These are phyloP conservation scores for Neckera pumila DNA, from an alignment of 225 moss, liverwort and hornwort genomes.

Conservation along the genomic window DNA sequence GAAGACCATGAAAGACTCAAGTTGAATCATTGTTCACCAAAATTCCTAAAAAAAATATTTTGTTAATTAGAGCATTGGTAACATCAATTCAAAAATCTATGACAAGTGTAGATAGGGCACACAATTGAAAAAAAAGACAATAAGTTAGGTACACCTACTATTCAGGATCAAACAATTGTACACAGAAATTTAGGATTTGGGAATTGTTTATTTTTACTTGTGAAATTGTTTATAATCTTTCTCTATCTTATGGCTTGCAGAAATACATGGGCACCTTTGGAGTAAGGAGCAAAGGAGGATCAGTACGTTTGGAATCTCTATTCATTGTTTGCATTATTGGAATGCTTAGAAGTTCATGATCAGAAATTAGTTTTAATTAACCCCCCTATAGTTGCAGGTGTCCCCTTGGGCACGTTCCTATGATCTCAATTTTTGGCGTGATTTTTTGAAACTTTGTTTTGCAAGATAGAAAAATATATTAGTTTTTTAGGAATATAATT, in stretches of 20 bases:
- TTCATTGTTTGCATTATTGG: not conserved
- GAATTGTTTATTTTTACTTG: not conserved
- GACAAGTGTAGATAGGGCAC: not conserved
- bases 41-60: not conserved
- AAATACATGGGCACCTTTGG: constrained; percentile 1
- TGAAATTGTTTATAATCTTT: not conserved
- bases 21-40: not conserved
- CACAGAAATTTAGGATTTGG: not conserved
- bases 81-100: not conserved
- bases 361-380: not conserved
- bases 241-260: not conserved
- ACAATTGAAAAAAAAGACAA: not conserved
- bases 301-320: not conserved
- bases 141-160: no score
- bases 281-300: not conserved
- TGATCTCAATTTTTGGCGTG: not conserved
- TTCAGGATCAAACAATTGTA: not conserved
- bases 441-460: not conserved
- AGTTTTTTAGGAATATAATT: accelerated
- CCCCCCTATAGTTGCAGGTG: accelerated
- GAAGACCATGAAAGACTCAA: no score
- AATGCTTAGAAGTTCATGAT: not conserved
- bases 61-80: not conserved
- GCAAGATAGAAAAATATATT: no score
- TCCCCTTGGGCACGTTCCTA: accelerated